Base-by-base conservation (phyloP, 345 rosid species). In the Anastatica hierochuntica region DNA sequence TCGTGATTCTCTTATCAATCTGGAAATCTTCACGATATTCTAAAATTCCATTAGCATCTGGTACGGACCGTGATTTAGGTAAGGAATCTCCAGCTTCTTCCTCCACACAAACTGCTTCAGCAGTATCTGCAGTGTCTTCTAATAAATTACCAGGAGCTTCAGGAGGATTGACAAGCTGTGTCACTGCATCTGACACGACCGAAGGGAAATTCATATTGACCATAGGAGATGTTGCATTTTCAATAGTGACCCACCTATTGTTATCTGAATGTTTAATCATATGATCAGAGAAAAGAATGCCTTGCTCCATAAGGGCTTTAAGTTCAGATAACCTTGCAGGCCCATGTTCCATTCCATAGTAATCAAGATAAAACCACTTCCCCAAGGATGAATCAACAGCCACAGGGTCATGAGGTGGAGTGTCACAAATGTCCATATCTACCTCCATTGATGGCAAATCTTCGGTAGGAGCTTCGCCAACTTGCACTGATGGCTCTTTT, bases 351-450 rank as follows among this genome's bases (percentile, higher is more conserved):
- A 72, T 46, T 30, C 99, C 99, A 75, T 66, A 72, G 60, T 71
- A 63, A 77, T 94, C 99, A 34, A 94, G 94, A 81, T 94, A 94
- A 79, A 83, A 73, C 99, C 99, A 94, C 72, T 77, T 88, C 49
- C 95, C 97, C 19, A 74, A 43, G 1, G 76, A 74, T 18, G 80
- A 72, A 67, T 85, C 94, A 35, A 77, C 66, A 43, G 69, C 71
- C 29, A 68, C 21, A 20, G 94, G 78, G 55, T 44, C 76, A 78
- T 94, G 94, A 51, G 99, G 99, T 24, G 99, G 70, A 34, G 70
- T 65, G 65, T 92, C 90, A 63, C 94, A 79, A 53, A 92, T 92
- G 70, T 92, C 98, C 98, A 92, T 94, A 73, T 94, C 99, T 74
- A 88, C 99, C 81, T 94, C 99, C 99, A 94, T 94, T 21, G 99